A percentile compares a stretch with the other conserved stretches of the same genome.
These are phyloP conservation scores for Phytophthora kernoviae DNA, from an alignment of 352 stramenopile genomes.

Conservation along the genomic window DNA sequence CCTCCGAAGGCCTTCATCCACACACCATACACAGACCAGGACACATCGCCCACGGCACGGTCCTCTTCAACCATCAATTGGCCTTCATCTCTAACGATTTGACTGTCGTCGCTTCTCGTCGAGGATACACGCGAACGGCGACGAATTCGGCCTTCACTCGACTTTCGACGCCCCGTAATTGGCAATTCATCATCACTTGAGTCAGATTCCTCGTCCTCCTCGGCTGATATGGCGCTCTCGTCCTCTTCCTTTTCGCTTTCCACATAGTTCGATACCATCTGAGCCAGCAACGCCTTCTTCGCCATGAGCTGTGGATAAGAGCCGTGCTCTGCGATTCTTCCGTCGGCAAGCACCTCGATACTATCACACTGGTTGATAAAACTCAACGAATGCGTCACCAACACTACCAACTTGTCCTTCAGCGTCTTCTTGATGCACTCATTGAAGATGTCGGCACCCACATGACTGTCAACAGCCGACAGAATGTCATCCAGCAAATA, in stretches of 20 bases:
- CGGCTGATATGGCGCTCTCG: constrained; percentile 20
- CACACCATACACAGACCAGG: constrained; percentile 61
- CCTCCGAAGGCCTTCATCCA: constrained; percentile 79
- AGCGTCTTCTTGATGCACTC: constrained; percentile 88
- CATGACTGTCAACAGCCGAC: constrained; percentile 95
- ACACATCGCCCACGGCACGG: constrained; percentile 73
- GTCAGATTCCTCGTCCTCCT: constrained; percentile 24
- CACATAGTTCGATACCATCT: constrained; percentile 72
- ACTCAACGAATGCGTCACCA: constrained; percentile 87
- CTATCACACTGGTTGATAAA: constrained; percentile 55
- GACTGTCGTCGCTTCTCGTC: constrained; percentile 56
- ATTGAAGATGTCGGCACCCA: constrained; percentile 93
- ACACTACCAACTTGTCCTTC: constrained; percentile 88
- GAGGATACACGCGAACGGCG: constrained; percentile 61
- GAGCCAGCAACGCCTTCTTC: constrained; percentile 53
- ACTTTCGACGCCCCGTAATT: constrained; percentile 24
- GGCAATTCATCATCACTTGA: constrained; percentile 42
- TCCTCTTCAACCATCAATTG: constrained; percentile 77
- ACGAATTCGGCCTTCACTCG: constrained; percentile 29
- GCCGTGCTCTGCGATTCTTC: constrained; percentile 54
- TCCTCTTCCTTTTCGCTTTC: constrained; percentile 65
- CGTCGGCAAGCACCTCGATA: constrained; percentile 53
- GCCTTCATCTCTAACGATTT: constrained; percentile 40
- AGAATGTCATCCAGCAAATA: constrained; percentile 96
- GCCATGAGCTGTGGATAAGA: constrained; percentile 66